A percentile compares a stretch with the other conserved stretches of the same genome.
phyloP scores from a whole-genome alignment of 2,329 filamentous ascomycete genomes.

The Seiridium unicorne region DNA sequence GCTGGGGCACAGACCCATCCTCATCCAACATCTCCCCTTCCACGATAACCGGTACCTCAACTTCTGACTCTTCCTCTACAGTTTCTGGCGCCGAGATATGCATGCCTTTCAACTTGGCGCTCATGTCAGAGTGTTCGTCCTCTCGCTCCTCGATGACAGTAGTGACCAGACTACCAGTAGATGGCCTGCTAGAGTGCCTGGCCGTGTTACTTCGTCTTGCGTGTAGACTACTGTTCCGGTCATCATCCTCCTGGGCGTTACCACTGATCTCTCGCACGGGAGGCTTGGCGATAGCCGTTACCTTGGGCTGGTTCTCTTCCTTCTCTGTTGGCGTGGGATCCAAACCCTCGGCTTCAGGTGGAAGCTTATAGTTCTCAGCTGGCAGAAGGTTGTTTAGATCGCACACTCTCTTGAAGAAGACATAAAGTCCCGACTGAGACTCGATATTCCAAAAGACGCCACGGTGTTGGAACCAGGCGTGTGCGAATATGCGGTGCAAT shows the following conservation, averaged over 20 bases:
- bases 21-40: constrained; percentile 32
- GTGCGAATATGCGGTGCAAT: constrained; percentile 94
- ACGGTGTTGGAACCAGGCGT: constrained; percentile 97
- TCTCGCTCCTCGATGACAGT: constrained; percentile 84
- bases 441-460: constrained; percentile 95
- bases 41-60: constrained; percentile 38
- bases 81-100: constrained; percentile 53
- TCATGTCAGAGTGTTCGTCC: constrained; percentile 57
- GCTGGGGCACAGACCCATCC: constrained; percentile 16
- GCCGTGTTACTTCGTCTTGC: constrained; percentile 70
- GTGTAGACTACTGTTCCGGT: constrained; percentile 37
- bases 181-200: constrained; percentile 78
- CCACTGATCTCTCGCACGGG: constrained; percentile 23
- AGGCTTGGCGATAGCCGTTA: constrained; percentile 32
- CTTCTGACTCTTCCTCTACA: constrained; percentile 50
- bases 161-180: constrained; percentile 73
- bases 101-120: constrained; percentile 44
- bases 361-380: constrained; percentile 93
- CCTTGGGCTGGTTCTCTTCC: constrained; percentile 37
- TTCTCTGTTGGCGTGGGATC: constrained; percentile 47
- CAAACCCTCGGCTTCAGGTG: constrained; percentile 85
- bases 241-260: constrained; percentile 44
- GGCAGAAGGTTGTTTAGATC: constrained; percentile 88
- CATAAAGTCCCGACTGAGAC: constrained; percentile 84
- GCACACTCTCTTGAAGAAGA: constrained; percentile 96